These are phyloP conservation scores for Erythrophleum ivorense DNA, from an alignment of 331 rosid species.

Conservation along the genomic window DNA sequence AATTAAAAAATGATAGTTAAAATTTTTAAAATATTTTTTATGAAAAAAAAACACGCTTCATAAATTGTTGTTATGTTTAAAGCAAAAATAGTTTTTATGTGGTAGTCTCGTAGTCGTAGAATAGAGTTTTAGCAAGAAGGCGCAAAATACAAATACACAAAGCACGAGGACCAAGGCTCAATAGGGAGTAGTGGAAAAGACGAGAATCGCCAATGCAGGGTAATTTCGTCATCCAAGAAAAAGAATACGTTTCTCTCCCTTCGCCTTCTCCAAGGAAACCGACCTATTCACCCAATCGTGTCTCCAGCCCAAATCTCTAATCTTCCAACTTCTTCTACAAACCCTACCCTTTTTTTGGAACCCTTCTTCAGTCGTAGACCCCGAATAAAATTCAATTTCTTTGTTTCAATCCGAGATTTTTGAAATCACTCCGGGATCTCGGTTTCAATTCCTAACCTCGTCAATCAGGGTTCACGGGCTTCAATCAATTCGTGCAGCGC, in stretches of 20 bases:
- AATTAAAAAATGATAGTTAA: too few relatives aligned
- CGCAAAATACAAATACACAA: slow-evolving; percentile 1
- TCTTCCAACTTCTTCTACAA: slow-evolving; percentile 24
- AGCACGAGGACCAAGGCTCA: not conserved
- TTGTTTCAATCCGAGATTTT: not conserved
- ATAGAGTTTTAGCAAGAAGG: not conserved
- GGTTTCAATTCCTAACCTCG: not conserved
- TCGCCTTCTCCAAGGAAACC: slow-evolving; percentile 42
- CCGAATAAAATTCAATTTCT: not conserved
- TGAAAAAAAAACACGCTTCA: too few relatives aligned
- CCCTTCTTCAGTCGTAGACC: not conserved
- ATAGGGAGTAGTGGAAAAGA: not conserved
- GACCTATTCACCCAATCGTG: slow-evolving; percentile 19
- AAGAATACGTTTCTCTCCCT: not conserved
- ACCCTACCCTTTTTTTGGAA: slow-evolving; percentile 39
- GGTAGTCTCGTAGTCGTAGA: too few relatives aligned
- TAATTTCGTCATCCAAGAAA: slow-evolving; percentile 34
- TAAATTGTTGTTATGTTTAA: too few relatives aligned
- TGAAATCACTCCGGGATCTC: not conserved
- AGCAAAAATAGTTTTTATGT: too few relatives aligned
- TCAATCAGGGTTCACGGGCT: not conserved
- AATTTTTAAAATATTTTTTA: too few relatives aligned
- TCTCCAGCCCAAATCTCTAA: slow-evolving; percentile 18
- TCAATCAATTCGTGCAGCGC: slow-evolving; percentile 16
- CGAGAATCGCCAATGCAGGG: slow-evolving; percentile 23